Percentiles rank a stretch among this genome's conserved stretches.
Conservation (phyloP, 345 rosid species). For the Arabis alpina region DNA sequence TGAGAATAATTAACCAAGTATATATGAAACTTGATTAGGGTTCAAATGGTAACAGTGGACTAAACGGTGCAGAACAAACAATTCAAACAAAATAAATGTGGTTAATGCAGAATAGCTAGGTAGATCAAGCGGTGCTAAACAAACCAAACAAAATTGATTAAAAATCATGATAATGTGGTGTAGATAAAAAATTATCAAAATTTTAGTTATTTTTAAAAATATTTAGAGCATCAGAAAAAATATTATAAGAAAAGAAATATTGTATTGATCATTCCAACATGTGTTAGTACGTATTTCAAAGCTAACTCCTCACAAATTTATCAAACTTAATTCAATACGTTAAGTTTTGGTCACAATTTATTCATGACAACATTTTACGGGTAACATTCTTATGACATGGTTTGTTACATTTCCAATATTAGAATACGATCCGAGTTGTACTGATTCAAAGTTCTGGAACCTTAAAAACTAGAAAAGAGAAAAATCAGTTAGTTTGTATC, state of each 20-base stretch:
- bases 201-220: background rate
- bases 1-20: background rate
- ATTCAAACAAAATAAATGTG: no score
- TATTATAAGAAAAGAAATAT: background rate
- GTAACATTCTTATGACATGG: background rate
- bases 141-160: background rate
- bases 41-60: background rate
- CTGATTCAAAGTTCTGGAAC: constrained; percentile 4
- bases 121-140: no score
- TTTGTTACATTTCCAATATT: constrained; percentile 31
- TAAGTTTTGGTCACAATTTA: background rate
- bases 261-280: background rate
- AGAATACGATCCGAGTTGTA: constrained; percentile 30
- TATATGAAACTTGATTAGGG: background rate
- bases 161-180: background rate
- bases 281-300: no score
- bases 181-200: background rate
- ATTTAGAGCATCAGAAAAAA: background rate
- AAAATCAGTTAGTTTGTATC: constrained; percentile 10
- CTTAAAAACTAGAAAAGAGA: constrained; percentile 6
- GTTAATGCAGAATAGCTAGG: no score
- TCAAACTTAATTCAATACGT: background rate
- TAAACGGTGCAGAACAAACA: background rate
- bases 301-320: background rate
- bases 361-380: background rate